Evolutionary conservation across 306 rosid genomes (phyloP).

Genomic region (Herpetospermum pedunculosum): DNA sequence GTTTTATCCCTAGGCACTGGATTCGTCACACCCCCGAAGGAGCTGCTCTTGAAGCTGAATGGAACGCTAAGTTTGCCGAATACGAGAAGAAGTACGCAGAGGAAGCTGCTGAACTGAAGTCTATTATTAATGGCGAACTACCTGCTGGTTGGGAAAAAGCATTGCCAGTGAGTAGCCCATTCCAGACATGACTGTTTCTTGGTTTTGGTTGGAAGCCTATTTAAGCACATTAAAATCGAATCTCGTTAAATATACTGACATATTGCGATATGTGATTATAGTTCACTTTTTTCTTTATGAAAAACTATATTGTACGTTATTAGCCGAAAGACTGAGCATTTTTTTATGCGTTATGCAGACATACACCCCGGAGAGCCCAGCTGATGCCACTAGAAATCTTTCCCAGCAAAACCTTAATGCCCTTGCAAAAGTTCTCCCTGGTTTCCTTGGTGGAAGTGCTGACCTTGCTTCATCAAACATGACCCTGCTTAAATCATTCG

Average conservation of each 20-base stretch:
- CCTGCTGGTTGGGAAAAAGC: constrained; percentile 96
- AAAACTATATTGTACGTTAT: background rate
- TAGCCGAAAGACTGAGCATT: background rate
- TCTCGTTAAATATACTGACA: background rate
- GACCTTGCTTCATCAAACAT: constrained; percentile 98
- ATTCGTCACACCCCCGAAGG: constrained; percentile 69
- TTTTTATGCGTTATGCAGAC: constrained; percentile 35
- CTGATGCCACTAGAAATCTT: constrained; percentile 83
- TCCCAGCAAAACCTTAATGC: constrained; percentile 87
- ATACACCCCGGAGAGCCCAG: constrained; percentile 86
- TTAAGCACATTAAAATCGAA: background rate
- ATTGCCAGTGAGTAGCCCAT: constrained; percentile 60
- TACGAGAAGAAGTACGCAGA: constrained; percentile 81
- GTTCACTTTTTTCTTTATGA: background rate
- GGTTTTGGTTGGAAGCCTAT: background rate
- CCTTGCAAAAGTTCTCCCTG: constrained; percentile 83
- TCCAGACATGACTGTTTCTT: background rate
- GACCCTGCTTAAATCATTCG: constrained; percentile 74
- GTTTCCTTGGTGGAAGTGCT: constrained; percentile 93
- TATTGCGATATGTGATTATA: background rate
- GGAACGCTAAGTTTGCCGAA: constrained; percentile 87
- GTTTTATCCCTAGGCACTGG: constrained; percentile 59
- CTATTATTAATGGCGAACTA: constrained; percentile 51
- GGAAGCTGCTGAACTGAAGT: constrained; percentile 70
- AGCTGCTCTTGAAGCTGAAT: constrained; percentile 75